Evolutionary conservation across 805 yeast species (phyloP), one percentile per base, ranked within the genome.

Genomic region (Danielia oregonensis): DNA sequence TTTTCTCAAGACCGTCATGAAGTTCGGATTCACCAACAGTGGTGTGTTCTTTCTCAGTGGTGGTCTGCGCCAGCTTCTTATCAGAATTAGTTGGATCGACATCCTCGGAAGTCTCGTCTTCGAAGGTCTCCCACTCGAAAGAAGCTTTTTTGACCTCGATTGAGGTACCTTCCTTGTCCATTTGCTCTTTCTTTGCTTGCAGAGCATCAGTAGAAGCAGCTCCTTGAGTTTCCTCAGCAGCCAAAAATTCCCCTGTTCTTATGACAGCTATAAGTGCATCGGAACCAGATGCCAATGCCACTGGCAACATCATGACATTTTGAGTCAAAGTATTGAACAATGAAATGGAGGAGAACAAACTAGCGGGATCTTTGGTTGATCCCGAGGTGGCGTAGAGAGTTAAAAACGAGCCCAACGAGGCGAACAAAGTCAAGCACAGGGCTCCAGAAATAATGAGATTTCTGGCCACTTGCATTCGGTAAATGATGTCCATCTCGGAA

Each of bases 331-430:
- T 70, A 48, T 74, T 76, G 61, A 84, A 84, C 38, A 82, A 66
- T 0, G 89, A 73, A 29, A 84, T 61, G 4, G 93, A 82, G 1
- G 91, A 68, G 52, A 84, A 84, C 21, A 84, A 70, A 23, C 73
- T 65, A 8, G 83, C 87, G 4, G 89, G 79, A 37, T 64, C 67
- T 15, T 64, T 50, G 10, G 48, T 46, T 4, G 49, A 44, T 12
- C 54, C 53, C 16, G 35, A 22, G 13, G 57, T 42, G 12, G 57
- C 63, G 43, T 63, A 68, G 32, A 68, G 50, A 0, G 59, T 64
- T 48, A 67, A 58, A 34, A 66, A 65, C 2, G 70, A 46, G n/a
- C 81, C 67, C 73, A 86, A 68, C 1, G 96, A 82, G 3, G 91
- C 76, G 38, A 87, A 61, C 14, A 76, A 70, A 0, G 96, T 85